These are phyloP conservation scores for Boehmeria nivea DNA, from an alignment of 306 rosid genomes.

Conservation along the genomic window DNA sequence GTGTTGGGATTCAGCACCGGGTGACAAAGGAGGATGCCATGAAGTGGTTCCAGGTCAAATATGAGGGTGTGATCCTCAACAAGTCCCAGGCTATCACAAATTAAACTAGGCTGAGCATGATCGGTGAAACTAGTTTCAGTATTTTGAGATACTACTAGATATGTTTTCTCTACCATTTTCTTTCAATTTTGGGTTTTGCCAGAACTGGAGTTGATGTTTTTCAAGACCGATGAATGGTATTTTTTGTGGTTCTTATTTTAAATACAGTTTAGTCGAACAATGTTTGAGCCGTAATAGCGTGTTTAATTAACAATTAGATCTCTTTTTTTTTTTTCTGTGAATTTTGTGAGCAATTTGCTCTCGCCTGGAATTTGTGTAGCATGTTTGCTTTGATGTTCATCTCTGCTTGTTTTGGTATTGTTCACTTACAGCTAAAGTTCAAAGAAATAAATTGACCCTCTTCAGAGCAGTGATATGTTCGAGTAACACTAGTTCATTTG, in stretches of 20 bases:
- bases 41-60: conserved; percentile 94
- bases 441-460: too few relatives aligned
- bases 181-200: conserved; percentile 14
- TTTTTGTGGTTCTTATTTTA: not conserved
- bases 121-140: conserved; percentile 18
- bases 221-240: not conserved
- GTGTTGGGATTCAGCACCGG: conserved; percentile 79
- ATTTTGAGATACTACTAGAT: conserved; percentile 23
- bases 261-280: not conserved
- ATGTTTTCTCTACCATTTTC: conserved; percentile 12
- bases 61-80: conserved; percentile 87
- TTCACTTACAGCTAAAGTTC: too few relatives aligned
- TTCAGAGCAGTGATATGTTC: too few relatives aligned
- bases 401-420: too few relatives aligned
- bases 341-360: too few relatives aligned
- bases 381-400: too few relatives aligned
- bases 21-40: conserved; percentile 83
- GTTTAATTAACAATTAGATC: too few relatives aligned
- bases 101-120: conserved; percentile 17
- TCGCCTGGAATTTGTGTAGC: too few relatives aligned
- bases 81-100: conserved; percentile 56
- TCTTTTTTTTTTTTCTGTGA: too few relatives aligned
- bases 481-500: too few relatives aligned
- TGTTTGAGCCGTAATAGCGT: too few relatives aligned
- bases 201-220: too few relatives aligned